Evolutionary conservation across 805 yeast species (phyloP), one percentile per base, ranked within the genome.

Genomic region (Yarrowia porcina): DNA sequence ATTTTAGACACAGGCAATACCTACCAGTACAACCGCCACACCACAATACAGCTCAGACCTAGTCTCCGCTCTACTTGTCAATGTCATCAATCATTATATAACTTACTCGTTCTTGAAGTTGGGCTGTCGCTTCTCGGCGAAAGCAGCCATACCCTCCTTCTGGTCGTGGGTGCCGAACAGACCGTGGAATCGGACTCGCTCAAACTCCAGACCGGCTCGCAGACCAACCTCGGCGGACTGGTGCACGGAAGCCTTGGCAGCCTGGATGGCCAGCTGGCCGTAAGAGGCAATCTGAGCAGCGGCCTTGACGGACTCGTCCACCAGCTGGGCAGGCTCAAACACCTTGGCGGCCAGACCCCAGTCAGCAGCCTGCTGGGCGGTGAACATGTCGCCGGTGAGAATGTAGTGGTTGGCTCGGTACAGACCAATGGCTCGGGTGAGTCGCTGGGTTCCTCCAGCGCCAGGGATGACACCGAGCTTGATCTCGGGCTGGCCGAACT

Each of bases 401-500:
- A 80, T 75, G 45, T 69, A 64, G 65, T 78, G 80, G 71, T 74
- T 71, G 10, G 81, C 79, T 20, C 71, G 70, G 10, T 78, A 71
- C 63, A 75, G 75, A 2, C 82, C 82, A 57, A 78, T 70, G 3
- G 77, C 71, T 61, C 71, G 69, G 15, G 77, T 72, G 49, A 78
- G 69, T 32, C 81, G 71, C 64, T 77, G 78, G 2, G 81, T 77
- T 11, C 80, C 82, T 17, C 82, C 82, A 25, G 80, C 80, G 1
- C 81, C 81, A 39, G 83, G 83, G 32, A 80, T 69, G n/a, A 79
- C 74, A 2, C 80, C 82, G 23, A 79, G 66, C 28, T 74, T 70
- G 35, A 79, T 75, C 67, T 82, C 85, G 25, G 85, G 85, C 69
- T 81, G 84, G 11, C 85, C 85, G 66, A 82, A 81, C 41, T 69